Base-by-base conservation (phyloP, 78 protist genomes). In the Dictyostelium firmibasis region DNA sequence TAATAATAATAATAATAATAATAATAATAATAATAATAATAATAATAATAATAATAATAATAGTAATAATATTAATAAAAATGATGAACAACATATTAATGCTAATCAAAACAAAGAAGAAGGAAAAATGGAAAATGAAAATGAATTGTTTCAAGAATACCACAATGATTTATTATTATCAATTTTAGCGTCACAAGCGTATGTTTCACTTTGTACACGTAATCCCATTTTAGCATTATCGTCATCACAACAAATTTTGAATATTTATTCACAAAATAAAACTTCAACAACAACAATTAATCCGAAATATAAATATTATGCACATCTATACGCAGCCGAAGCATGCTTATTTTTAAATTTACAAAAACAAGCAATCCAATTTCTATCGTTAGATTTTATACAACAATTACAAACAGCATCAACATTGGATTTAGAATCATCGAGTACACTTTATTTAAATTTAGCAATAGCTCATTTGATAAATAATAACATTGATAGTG, bases 271-370 rank as follows among this genome's bases (percentile, higher is more conserved):
- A 35, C 36, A 64, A 29, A 13, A 41, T 20, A 11, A n/a, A 35
- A 41, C 6, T 7, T 13, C 53, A 2, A 33, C 18, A 16, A 31
- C 18, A 57, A 4, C 67, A 57, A 77, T 35, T 36, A n/a, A 44
- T 27, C 10, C 60, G 9, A 79, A 38, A n/a, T 44, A 79, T 79
- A 79, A 70, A 67, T 81, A 81, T 60, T 89, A 89, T 57, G 94
- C 85, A 6, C 94, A 89, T 29, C 14, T 89, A 9, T 89, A 89
- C 70, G 81, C 94, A 23, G 43, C 94, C 2, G 94, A 89, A 36
- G 86, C 94, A 25, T 81, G 94, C 35, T 43, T 89, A 36, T 69
- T 47, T 18, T 43, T 89, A 60, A 89, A 89, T 70, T 20, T 50
- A 25, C 94, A 69, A 31, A 62, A 64, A 43, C 69, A 89, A 81